Conservation (phyloP, 116 monocot species). For the Zostera marina region DNA sequence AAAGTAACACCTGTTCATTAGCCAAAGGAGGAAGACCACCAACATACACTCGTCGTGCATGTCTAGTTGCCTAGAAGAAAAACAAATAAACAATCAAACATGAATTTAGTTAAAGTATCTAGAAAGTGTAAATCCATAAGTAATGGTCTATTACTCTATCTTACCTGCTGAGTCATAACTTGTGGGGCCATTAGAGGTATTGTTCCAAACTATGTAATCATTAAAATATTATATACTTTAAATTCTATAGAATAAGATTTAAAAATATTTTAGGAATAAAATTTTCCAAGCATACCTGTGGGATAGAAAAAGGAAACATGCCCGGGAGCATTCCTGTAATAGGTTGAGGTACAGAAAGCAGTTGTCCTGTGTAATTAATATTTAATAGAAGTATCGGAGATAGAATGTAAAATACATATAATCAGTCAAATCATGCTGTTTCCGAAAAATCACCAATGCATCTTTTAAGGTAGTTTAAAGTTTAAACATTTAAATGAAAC, state of each 20-base stretch:
- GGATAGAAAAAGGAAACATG: conserved; percentile 19
- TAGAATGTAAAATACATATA: conserved; percentile 1
- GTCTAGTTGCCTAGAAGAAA: conserved; percentile 38
- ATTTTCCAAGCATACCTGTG: conserved; percentile 15
- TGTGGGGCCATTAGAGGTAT: conserved; percentile 41
- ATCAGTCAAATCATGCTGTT: conserved; percentile 2
- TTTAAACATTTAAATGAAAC: background rate
- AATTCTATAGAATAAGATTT: background rate
- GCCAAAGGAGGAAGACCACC: conserved; percentile 64
- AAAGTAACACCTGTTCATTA: conserved; percentile 49
- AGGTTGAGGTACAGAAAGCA: conserved; percentile 17
- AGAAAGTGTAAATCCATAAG: background rate
- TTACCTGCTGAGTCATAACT: conserved; percentile 66
- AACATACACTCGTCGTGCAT: conserved; percentile 68
- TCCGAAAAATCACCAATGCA: conserved; percentile 2
- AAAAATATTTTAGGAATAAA: background rate
- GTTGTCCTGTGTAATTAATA: conserved; percentile 15
- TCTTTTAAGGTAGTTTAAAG: background rate
- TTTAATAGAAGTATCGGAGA: background rate
- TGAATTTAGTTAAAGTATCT: background rate
- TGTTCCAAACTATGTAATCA: conserved; percentile 21
- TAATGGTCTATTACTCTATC: background rate
- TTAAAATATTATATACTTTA: background rate
- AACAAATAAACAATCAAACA: conserved; percentile 5
- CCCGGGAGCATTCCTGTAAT: conserved; percentile 14